Conservation (phyloP, 192 early-diverging fungal species). For the Cetraspora pellucida region DNA sequence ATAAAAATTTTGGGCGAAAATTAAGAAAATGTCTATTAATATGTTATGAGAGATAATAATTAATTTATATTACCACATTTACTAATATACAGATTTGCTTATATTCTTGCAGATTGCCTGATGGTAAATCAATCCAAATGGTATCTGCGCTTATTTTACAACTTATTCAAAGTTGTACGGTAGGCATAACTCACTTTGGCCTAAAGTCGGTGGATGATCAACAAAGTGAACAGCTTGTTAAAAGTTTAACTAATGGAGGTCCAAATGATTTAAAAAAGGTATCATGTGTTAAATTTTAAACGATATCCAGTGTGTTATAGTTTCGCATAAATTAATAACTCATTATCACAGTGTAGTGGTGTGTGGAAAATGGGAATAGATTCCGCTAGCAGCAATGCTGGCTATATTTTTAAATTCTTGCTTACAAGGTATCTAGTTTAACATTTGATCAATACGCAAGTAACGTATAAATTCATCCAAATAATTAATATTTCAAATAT, state of each 20-base stretch:
- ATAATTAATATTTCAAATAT: conserved; percentile 36
- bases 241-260: not conserved
- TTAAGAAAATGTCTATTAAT: too few relatives aligned
- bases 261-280: conserved; percentile 15
- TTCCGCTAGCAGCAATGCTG: conserved; percentile 56
- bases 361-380: conserved; percentile 52
- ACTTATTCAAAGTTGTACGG: conserved; percentile 64
- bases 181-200: conserved; percentile 11
- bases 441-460: not conserved
- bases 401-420: conserved; percentile 64
- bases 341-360: not conserved
- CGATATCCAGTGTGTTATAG: not conserved
- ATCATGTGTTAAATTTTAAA: not conserved
- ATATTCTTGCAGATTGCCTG: conserved; percentile 39
- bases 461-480: not conserved
- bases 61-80: not conserved
- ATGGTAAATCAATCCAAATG: conserved; percentile 71
- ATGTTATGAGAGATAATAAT: not conserved
- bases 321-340: not conserved
- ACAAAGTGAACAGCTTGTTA: not conserved
- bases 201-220: conserved; percentile 9
- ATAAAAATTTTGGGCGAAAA: too few relatives aligned
- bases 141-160: conserved; percentile 72
- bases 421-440: conserved; percentile 51
- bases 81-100: not conserved